Evolutionary conservation across 306 rosid genomes (phyloP), one percentile per base, ranked within the genome.

Genomic region (Hippophae rhamnoides): DNA sequence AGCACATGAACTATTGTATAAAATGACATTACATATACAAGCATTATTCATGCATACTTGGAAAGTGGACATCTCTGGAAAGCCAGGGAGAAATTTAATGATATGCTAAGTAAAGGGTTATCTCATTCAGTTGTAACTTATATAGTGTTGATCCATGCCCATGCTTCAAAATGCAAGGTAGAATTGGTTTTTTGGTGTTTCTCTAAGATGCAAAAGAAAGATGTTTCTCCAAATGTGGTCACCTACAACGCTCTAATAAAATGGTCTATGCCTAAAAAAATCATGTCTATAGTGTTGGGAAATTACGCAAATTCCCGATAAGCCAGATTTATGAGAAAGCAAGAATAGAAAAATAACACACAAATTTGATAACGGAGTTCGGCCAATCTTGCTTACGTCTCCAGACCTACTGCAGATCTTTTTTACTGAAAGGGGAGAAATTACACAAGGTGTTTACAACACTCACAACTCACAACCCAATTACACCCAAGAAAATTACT

Each of bases 211-310:
- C 78, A 69, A 38, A 78, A 78, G 78, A 83, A 73, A 58, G 83
- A 77, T 54, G 57, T 89, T 65, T 60, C 55, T 41, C 89, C 97
- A 42, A 85, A 89, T 67, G 97, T 85, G 70, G 76, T 85, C 52
- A 89, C 97, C 54, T 89, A 79, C 82, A 89, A 89, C 74, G 86
- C 86, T 26, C 70, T 85, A 65, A 85, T 85, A 61, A 79, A 89
- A n/a, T 63, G 97, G 90, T 58, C 72, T 85, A 62, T 81, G 94
- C 81, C n/a, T n/a, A n/a, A n/a, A n/a, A n/a, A n/a, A n/a, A 69
- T 23, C 79, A 65, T 51, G 97, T 94, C 25, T 81, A 85, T n/a
- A n/a, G n/a, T n/a, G n/a, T 18, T 18, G 18, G 0, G 18, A 18
- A 18, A 18, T 18, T 18, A 18, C 0, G 18, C 18, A 18, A 18